Evolutionary conservation across 2,329 filamentous ascomycete genomes (phyloP).

Genomic region (Verticillium zaregamsianum): DNA sequence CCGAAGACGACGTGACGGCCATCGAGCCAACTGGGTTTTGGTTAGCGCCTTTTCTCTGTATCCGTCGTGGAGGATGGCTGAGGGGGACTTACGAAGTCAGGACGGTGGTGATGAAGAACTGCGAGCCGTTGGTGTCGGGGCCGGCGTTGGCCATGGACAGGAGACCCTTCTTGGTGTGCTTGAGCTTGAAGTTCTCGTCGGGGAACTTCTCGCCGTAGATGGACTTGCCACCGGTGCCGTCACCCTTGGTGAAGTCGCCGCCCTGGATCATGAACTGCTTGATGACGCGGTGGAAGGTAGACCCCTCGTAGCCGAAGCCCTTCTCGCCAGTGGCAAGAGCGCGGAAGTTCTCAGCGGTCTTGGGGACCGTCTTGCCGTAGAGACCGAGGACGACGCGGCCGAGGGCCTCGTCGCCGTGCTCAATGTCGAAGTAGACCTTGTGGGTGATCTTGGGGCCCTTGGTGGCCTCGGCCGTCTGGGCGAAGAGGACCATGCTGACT

Average conservation of each 20-base stretch:
- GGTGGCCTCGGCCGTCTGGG: conserved; percentile 66
- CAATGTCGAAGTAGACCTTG: conserved; percentile 89
- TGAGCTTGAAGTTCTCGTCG: conserved; percentile 94
- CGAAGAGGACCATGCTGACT: conserved; percentile 69
- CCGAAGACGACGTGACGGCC: conserved; percentile 84
- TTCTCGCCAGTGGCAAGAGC: conserved; percentile 81
- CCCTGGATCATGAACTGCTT: conserved; percentile 91
- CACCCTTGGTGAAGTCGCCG: conserved; percentile 79
- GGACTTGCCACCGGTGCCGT: conserved; percentile 81
- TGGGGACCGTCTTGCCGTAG: conserved; percentile 82
- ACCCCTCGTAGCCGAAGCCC: conserved; percentile 79
- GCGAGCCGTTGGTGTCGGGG: conserved; percentile 81
- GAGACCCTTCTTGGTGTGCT: conserved; percentile 81
- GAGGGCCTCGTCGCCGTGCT: conserved; percentile 68
- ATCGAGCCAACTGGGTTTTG: conserved; percentile 64
- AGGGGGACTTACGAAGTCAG: conserved; percentile 61
- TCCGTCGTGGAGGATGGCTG: not conserved
- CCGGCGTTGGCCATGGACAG: conserved; percentile 85
- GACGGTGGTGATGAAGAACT: conserved; percentile 88
- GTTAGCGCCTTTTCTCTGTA: conserved; percentile 5
- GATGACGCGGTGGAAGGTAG: conserved; percentile 85
- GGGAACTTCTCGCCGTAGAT: conserved; percentile 83
- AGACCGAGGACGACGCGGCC: conserved; percentile 78
- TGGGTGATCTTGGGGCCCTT: conserved; percentile 94
- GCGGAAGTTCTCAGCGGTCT: conserved; percentile 71